phyloP scores from a whole-genome alignment of 371 early-diverging fungal genomes.

The Dichotomocladium elegans region DNA sequence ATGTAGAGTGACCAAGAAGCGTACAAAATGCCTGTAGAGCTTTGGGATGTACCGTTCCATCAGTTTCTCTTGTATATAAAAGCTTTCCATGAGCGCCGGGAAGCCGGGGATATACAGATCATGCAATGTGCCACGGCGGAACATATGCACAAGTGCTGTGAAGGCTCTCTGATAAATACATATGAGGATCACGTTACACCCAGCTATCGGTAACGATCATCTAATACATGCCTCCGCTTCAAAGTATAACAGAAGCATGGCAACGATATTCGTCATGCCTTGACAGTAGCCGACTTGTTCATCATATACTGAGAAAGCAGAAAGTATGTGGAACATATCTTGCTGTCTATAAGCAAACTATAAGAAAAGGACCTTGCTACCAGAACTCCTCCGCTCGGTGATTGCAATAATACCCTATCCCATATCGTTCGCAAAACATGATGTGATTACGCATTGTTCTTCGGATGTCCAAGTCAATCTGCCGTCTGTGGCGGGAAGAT shows the following conservation, averaged over 20 bases:
- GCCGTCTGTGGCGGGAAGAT: conserved; percentile 49
- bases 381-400: background rate
- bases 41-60: conserved; percentile 48
- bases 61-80: conserved; percentile 58
- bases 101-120: conserved; percentile 60
- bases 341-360: conserved; percentile 40
- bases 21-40: conserved; percentile 49
- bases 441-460: conserved; percentile 60
- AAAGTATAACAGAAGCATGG: conserved; percentile 85
- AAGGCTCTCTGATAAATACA: conserved; percentile 46
- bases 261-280: conserved; percentile 89
- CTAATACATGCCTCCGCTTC: conserved; percentile 83
- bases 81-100: conserved; percentile 58
- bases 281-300: conserved; percentile 93
- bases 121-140: conserved; percentile 49
- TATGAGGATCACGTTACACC: too few relatives aligned
- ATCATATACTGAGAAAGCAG: conserved; percentile 86
- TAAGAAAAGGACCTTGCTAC: too few relatives aligned
- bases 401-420: conserved; percentile 45
- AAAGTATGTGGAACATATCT: conserved; percentile 77
- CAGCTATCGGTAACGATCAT: too few relatives aligned
- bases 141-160: conserved; percentile 50
- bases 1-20: background rate
- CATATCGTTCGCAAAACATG: conserved; percentile 64
- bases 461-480: conserved; percentile 70